Evolutionary conservation across 169 alveolate species (phyloP).

Genomic region (Eimeria maxima): DNA sequence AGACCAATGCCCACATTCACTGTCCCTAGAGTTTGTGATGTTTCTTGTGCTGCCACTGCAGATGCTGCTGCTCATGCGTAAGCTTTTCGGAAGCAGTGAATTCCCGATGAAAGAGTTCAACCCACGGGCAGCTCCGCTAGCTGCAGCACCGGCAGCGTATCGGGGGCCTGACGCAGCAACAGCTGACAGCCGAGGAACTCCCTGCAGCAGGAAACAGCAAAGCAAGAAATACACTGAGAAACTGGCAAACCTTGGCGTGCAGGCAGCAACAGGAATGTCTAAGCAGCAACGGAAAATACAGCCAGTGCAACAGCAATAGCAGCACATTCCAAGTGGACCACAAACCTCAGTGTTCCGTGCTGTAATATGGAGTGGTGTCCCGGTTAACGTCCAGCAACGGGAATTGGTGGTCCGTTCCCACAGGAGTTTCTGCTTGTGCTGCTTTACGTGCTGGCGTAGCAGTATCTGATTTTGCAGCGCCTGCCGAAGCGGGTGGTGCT

Average conservation of each 20-base stretch:
- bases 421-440: background rate
- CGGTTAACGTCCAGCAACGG: background rate
- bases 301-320: background rate
- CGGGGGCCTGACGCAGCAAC: constrained; percentile 32
- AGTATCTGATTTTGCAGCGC: background rate
- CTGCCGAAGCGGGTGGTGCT: constrained; percentile 53
- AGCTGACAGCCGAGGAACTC: constrained; percentile 1
- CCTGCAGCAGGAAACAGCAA: background rate
- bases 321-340: background rate
- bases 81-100: background rate
- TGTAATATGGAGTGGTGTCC: background rate
- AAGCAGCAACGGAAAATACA: background rate
- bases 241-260: background rate
- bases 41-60: constrained; percentile 5
- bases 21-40: background rate
- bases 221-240: background rate
- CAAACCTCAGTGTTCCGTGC: background rate
- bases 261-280: background rate
- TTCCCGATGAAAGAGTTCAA: background rate
- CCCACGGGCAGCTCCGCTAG: background rate
- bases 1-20: background rate
- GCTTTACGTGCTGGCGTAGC: constrained; percentile 31
- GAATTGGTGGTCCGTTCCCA: background rate
- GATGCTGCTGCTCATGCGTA: background rate
- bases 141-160: constrained; percentile 25